Percentiles rank a stretch among this genome's conserved stretches.
These are phyloP conservation scores for Agapanthus africanus DNA, from an alignment of 106 monocot species.

Conservation along the genomic window DNA sequence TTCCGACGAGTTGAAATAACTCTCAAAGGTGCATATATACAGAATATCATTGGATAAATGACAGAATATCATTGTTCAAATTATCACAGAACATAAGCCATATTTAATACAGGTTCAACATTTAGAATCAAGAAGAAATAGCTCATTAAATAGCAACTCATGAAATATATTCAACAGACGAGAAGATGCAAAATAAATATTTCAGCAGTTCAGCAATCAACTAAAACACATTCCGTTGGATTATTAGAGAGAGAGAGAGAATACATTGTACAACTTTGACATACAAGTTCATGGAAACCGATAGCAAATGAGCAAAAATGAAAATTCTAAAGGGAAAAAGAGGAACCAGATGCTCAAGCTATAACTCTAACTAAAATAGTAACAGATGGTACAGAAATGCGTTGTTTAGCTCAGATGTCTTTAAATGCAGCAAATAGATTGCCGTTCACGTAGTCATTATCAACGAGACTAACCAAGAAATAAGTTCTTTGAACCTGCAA, in stretches of 20 bases:
- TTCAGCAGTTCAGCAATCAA: no score
- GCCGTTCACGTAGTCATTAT: conserved; percentile 52
- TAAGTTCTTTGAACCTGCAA: conserved; percentile 44
- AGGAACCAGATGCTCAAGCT: background rate
- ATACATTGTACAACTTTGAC: background rate
- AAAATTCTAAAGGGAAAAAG: background rate
- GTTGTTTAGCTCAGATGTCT: conserved; percentile 20
- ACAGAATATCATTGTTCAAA: no score
- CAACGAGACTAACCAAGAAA: conserved; percentile 57
- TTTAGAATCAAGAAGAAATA: no score
- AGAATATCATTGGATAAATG: no score
- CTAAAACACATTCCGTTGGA: background rate
- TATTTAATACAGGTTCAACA: no score
- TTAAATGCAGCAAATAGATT: conserved; percentile 55
- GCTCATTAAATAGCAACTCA: background rate
- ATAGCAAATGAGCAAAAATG: background rate
- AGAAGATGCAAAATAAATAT: background rate
- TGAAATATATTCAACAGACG: background rate
- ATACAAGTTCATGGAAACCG: background rate
- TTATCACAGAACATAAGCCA: no score
- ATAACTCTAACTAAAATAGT: background rate
- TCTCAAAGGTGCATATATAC: no score
- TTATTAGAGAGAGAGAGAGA: background rate
- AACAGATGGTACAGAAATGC: background rate
- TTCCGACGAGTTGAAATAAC: no score